Evolutionary conservation across 352 stramenopile species (phyloP).

Genomic region (Globisporangium parvum): DNA sequence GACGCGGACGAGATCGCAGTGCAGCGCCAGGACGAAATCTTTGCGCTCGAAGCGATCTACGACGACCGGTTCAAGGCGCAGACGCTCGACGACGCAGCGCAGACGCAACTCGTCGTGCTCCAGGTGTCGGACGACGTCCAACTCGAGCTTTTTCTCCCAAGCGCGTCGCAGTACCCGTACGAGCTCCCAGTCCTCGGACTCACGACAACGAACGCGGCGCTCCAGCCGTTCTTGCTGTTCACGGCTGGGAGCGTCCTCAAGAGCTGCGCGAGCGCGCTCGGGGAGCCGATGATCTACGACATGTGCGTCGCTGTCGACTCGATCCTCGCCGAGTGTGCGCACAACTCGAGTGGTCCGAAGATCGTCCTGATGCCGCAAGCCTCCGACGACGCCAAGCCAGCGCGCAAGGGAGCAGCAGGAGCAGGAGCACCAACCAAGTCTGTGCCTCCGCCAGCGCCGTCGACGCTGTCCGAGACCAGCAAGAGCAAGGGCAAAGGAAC

Average conservation of each 20-base stretch:
- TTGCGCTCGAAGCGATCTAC: conserved; percentile 81
- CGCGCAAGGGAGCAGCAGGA: neutral
- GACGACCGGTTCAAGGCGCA: conserved; percentile 52
- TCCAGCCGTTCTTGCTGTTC: conserved; percentile 39
- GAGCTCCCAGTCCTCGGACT: conserved; percentile 58
- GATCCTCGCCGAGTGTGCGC: conserved; percentile 29
- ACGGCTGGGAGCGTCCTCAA: conserved; percentile 42
- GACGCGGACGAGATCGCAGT: conserved; percentile 40
- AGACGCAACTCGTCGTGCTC: conserved; percentile 38
- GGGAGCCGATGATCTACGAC: conserved; percentile 80
- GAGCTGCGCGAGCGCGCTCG: conserved; percentile 41
- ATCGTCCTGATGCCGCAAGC: conserved; percentile 26
- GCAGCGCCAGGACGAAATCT: conserved; percentile 66
- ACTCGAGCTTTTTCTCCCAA: conserved; percentile 51
- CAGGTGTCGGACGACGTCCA: conserved; percentile 37
- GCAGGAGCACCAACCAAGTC: too few species aligned
- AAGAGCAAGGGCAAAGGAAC: conserved; percentile 17
- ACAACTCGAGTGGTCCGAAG: conserved; percentile 21
- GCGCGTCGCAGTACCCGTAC: conserved; percentile 62
- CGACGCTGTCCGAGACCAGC: neutral
- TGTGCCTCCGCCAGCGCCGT: neutral
- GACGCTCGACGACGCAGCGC: conserved; percentile 17
- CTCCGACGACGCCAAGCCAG: neutral
- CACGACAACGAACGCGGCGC: conserved; percentile 25
- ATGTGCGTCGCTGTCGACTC: conserved; percentile 64